Percentiles rank a stretch among this genome's conserved stretches.
Evolutionary conservation across 1,284 basidiomycete species (phyloP).

Genomic region (Irpex sp.): DNA sequence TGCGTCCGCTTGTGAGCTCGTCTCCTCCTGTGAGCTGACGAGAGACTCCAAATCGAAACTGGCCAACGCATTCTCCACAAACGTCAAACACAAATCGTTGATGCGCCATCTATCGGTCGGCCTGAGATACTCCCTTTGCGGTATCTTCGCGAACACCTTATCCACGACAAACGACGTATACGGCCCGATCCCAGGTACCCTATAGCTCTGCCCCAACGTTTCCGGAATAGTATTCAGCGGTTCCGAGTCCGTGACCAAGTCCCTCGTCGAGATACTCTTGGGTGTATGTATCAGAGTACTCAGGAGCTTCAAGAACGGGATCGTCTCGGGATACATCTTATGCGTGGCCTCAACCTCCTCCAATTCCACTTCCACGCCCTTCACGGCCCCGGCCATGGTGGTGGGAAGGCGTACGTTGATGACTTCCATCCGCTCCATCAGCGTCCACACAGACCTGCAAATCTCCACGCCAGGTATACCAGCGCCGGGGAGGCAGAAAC

Average conservation of each 20-base stretch:
- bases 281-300: conserved; percentile 77
- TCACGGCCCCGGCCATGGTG: conserved; percentile 42
- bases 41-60: conserved; percentile 78
- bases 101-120: conserved; percentile 84
- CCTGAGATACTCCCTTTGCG: conserved; percentile 69
- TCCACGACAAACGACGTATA: conserved; percentile 88
- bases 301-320: conserved; percentile 84
- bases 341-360: conserved; percentile 83
- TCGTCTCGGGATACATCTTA: conserved; percentile 81
- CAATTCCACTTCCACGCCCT: conserved; percentile 77
- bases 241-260: conserved; percentile 57
- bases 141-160: conserved; percentile 75
- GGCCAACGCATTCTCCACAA: conserved; percentile 80
- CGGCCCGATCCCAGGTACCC: conserved; percentile 72
- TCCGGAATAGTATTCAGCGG: conserved; percentile 75
- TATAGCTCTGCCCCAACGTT: conserved; percentile 69
- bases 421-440: conserved; percentile 84
- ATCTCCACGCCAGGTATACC: conserved; percentile 74
- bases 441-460: conserved; percentile 76
- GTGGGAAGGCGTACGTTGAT: conserved; percentile 62
- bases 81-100: conserved; percentile 81
- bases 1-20: conserved; percentile 45
- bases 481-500: conserved; percentile 80
- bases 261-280: conserved; percentile 60
- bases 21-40: conserved; percentile 47